phyloP scores from a whole-genome alignment of 805 yeast species.

The Metschnikowia orientalis region DNA sequence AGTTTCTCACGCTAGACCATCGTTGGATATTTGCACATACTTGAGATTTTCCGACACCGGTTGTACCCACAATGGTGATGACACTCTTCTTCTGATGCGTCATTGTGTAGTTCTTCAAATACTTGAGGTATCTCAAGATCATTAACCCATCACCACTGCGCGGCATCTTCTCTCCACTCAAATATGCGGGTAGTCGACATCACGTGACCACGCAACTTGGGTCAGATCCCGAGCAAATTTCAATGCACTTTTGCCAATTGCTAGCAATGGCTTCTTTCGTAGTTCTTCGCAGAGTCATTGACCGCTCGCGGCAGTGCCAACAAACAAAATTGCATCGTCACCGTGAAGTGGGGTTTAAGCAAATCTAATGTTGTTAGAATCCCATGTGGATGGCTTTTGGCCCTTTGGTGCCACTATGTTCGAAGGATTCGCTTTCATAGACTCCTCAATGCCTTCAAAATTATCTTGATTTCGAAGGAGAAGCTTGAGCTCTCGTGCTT shows the following conservation, averaged over 20 bases:
- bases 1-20: not conserved
- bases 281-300: too few species aligned
- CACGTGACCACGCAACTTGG: slow-evolving; percentile 2
- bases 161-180: too few species aligned
- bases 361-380: too few species aligned
- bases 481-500: slow-evolving; percentile 48
- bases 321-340: too few species aligned
- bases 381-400: slow-evolving; percentile 10
- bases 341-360: too few species aligned
- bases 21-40: slow-evolving; percentile 24
- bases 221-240: slow-evolving; percentile 1
- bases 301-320: too few species aligned
- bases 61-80: slow-evolving; percentile 80
- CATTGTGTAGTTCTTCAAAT: slow-evolving; percentile 25
- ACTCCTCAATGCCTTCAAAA: slow-evolving; percentile 13
- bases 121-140: slow-evolving; percentile 17
- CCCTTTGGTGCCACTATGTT: slow-evolving; percentile 12
- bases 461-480: slow-evolving; percentile 12
- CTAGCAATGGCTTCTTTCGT: too few species aligned
- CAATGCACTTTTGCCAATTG: too few species aligned
- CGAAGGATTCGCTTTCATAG: slow-evolving; percentile 8
- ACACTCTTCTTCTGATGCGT: slow-evolving; percentile 36
- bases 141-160: slow-evolving; percentile 3
- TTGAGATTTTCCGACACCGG: slow-evolving; percentile 95
- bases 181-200: too few species aligned